These are phyloP conservation scores for Zygoascus biomembranicola DNA, from an alignment of 805 yeast genomes.

Conservation along the genomic window DNA sequence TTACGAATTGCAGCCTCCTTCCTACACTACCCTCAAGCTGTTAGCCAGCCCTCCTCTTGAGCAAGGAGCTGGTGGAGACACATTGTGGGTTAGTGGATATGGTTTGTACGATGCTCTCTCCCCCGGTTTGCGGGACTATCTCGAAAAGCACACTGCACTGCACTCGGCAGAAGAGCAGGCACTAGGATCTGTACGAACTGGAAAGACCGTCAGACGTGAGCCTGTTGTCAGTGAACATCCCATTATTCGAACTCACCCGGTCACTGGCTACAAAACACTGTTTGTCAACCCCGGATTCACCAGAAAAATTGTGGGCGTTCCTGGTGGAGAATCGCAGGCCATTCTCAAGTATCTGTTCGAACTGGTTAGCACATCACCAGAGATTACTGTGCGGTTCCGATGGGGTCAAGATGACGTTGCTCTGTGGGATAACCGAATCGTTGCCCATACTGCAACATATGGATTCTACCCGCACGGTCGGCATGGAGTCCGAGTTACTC, in stretches of 20 bases:
- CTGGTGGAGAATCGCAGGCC: conserved; percentile 55
- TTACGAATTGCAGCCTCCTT: conserved; percentile 66
- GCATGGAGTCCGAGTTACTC: conserved; percentile 68
- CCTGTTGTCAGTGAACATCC: conserved; percentile 61
- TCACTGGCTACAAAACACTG: conserved; percentile 52
- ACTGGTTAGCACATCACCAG: conserved; percentile 46
- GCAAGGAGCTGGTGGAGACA: conserved; percentile 42
- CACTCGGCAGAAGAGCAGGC: conserved; percentile 65
- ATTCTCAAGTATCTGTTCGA: conserved; percentile 47
- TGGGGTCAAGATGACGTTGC: conserved; percentile 67
- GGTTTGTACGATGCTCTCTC: conserved; percentile 51
- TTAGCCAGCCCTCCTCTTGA: conserved; percentile 24
- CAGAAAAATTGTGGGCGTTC: conserved; percentile 57
- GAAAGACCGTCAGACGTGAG: conserved; percentile 60
- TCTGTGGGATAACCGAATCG: conserved; percentile 70
- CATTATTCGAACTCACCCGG: conserved; percentile 65
- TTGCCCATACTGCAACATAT: conserved; percentile 56
- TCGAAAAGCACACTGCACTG: conserved; percentile 46
- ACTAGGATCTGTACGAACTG: conserved; percentile 40
- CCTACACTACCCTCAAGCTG: conserved; percentile 28
- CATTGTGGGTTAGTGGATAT: conserved; percentile 50
- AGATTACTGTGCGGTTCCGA: conserved; percentile 58
- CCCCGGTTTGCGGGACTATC: conserved; percentile 40
- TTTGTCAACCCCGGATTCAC: conserved; percentile 56
- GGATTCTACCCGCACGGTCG: conserved; percentile 67